phyloP scores from a whole-genome alignment of 768 basidiomycete genomes.

The Amanita thiersii region DNA sequence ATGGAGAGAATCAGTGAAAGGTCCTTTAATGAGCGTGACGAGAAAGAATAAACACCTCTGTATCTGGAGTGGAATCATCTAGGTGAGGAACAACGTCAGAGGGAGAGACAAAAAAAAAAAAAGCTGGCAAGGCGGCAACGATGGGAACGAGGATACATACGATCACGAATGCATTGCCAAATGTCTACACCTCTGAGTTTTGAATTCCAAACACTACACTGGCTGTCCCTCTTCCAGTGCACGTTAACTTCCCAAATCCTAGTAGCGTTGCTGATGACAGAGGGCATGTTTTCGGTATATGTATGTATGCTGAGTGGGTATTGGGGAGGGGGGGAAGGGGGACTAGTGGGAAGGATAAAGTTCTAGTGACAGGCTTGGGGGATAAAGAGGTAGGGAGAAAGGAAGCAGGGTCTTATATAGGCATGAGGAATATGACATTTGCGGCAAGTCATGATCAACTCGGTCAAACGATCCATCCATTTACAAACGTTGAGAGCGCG shows the following conservation, averaged over 20 bases:
- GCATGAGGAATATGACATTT: not conserved
- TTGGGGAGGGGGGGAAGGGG: not conserved
- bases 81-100: not conserved
- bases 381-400: not conserved
- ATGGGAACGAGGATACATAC: slow-evolving; percentile 33
- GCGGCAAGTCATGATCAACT: not conserved
- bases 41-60: slow-evolving; percentile 22
- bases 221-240: slow-evolving; percentile 55
- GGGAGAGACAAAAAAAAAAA: slow-evolving; percentile 4
- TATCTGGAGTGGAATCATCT: slow-evolving; percentile 57
- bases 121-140: slow-evolving; percentile 4
- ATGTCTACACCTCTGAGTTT: slow-evolving; percentile 61
- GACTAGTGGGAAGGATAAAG: no score
- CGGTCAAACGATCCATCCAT: not conserved
- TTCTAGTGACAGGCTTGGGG: not conserved
- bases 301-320: not conserved
- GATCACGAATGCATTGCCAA: slow-evolving; percentile 67
- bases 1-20: slow-evolving; percentile 9
- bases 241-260: slow-evolving; percentile 65
- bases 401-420: slow-evolving; percentile 2
- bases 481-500: no score
- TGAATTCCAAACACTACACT: slow-evolving; percentile 68
- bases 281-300: slow-evolving; percentile 22
- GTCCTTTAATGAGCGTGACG: slow-evolving; percentile 13
- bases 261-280: slow-evolving; percentile 57